Base-by-base conservation (phyloP, 1,284 basidiomycete species). In the Malassezia sympodialis region DNA sequence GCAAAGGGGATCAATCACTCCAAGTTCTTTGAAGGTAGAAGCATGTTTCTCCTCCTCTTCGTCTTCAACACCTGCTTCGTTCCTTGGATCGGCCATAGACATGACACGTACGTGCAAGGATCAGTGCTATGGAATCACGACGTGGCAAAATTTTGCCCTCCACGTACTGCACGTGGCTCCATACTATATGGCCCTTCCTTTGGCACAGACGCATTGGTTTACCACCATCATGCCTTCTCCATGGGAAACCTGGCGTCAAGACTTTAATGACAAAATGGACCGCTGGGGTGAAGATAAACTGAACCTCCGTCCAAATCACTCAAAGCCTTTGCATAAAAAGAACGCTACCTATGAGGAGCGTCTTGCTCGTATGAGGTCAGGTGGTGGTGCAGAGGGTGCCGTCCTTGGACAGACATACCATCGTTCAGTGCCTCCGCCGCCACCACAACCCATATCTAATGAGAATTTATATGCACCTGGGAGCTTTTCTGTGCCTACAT, bases 1-100 rank as follows among this genome's bases (percentile, higher is more conserved):
- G 50, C 96, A 84, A 4, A 98, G 81, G 53, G 90, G 88, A 32
- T 87, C 83, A 58, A 90, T 91, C 49, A 99, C 80, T 24, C 91
- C 90, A 27, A 98, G 82, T 35, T 77, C 77, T 27, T 76, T 72
- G 61, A 83, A 83, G 21, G 46, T 27, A 15, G 19, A 14, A 4
- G 17, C 30, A 4, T 15, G 17, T 15, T 44, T 26, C 23, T 30
- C 27, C 37, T 39, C 37, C 44, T 34, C 44, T 17, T 31, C 44
- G 21, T 21, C 44, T 14, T 31, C 17, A 12, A 5, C 27, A 32
- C 28, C 44, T 8, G n/a, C 27, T 34, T 31, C 30, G 44, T 32
- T 46, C 21, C 19, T 39, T 3, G 37, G 37, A 19, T 39, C 37
- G 3, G 37, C 19, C n/a, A 19, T 21, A 21, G 37, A 39, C 37